Conservation (phyloP, 1,139 yeast species). For the Yamadazyma triangularis region DNA sequence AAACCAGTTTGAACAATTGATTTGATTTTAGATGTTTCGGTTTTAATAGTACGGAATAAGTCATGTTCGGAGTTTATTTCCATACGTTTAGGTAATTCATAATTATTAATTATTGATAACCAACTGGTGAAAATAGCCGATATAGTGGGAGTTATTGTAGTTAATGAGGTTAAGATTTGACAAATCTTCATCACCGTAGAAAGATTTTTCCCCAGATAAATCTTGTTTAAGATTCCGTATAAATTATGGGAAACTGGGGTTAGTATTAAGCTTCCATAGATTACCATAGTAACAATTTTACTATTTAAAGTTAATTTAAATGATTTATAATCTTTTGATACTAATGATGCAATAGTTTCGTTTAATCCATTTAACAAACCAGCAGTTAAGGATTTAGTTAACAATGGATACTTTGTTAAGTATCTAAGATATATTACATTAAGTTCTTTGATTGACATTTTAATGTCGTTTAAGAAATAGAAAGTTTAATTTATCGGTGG, state of each 20-base stretch:
- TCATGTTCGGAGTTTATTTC: not conserved
- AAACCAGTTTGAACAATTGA: conserved; percentile 33
- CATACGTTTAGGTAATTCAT: conserved; percentile 8
- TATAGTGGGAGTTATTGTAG: conserved; percentile 61
- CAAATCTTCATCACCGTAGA: conserved; percentile 37
- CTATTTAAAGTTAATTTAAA: conserved; percentile 10
- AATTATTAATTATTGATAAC: conserved; percentile 44
- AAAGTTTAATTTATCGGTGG: no score
- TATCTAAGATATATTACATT: conserved; percentile 35
- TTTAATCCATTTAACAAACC: conserved; percentile 55
- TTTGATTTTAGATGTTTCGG: conserved; percentile 19
- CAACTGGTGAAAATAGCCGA: conserved; percentile 55
- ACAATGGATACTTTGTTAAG: conserved; percentile 47
- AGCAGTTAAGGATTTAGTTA: conserved; percentile 59
- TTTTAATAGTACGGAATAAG: conserved; percentile 8
- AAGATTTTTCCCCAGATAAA: conserved; percentile 36
- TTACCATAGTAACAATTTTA: conserved; percentile 60
- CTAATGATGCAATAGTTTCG: conserved; percentile 51
- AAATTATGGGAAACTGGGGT: conserved; percentile 74
- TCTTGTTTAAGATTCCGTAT: conserved; percentile 42
- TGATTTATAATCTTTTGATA: conserved; percentile 42
- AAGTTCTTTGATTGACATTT: conserved; percentile 1
- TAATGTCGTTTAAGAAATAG: no score
- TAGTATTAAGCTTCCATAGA: conserved; percentile 64
- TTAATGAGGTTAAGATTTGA: conserved; percentile 59